Base-by-base conservation (phyloP, 352 stramenopile species). In the Phytophthora sp. region DNA sequence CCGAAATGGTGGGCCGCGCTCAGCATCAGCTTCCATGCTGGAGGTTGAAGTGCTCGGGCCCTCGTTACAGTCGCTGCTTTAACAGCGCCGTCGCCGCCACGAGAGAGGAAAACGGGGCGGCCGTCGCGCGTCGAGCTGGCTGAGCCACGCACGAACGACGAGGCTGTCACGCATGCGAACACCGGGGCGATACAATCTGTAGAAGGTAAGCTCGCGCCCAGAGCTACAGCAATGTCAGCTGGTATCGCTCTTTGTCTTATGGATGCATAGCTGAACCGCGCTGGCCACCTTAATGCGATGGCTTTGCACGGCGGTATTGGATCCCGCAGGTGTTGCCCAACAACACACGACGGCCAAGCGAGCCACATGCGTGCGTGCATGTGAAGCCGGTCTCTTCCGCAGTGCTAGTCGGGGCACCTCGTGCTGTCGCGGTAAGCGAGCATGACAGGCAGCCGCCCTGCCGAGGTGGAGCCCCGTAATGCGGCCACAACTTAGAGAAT, bases 351-450 rank as follows among this genome's bases (percentile, higher is more conserved):
- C 47, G 15, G n/a, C 11, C 26, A 12, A 60, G 52, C 23, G 33
- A 41, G 49, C 29, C 61, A 50, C 61, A 58, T 67, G 54, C 66
- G 61, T 67, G 66, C 66, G 60, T 57, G 49, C 60, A 68, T 68
- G 64, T 33, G 56, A 54, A 60, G 44, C 62, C 62, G 57, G 66
- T 73, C 60, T 74, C 60, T 74, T 74, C 66, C 66, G 65, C 58
- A 36, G 38, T 26, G 41, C 44, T 71, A 66, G 63, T 56, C 57
- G 52, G 38, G 42, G n/a, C 31, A 27, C n/a, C 29, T 69, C 44
- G 54, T 70, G 53, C 53, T 64, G 59, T 69, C 38, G 59, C 31
- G 26, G 39, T 51, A 33, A 33, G 36, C 16, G 36, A 44, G 47
- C 26, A 53, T 41, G 41, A 29, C 33, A 30, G 26, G 39, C n/a